Percentiles rank a stretch among this genome's conserved stretches.
phyloP scores from a whole-genome alignment of 768 basidiomycete species.

The Lactarius akahatsu region DNA sequence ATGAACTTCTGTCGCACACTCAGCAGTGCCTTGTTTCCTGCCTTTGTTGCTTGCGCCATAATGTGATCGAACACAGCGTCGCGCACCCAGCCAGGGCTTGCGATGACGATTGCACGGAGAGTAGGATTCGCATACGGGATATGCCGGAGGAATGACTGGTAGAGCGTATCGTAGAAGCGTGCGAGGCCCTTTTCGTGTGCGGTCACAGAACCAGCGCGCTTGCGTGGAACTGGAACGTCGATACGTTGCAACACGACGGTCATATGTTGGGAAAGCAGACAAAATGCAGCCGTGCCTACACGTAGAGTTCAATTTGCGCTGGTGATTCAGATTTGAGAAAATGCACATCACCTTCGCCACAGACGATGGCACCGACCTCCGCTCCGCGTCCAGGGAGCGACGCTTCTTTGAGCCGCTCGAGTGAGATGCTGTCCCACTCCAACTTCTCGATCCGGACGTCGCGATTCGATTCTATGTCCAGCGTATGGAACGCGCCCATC shows the following conservation, averaged over 20 bases:
- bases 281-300: conserved; percentile 83
- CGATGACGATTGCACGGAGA: conserved; percentile 90
- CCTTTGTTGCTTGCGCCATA: conserved; percentile 72
- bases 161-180: conserved; percentile 82
- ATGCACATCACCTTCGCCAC: conserved; percentile 70
- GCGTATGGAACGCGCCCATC: conserved; percentile 90
- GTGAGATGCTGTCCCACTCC: conserved; percentile 91
- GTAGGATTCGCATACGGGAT: conserved; percentile 76
- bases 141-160: conserved; percentile 84
- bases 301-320: neutral
- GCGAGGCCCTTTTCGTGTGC: conserved; percentile 91
- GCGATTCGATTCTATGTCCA: conserved; percentile 89
- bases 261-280: conserved; percentile 95
- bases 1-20: conserved; percentile 81
- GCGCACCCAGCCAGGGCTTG: conserved; percentile 94
- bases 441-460: conserved; percentile 90
- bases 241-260: conserved; percentile 90
- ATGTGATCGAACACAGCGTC: conserved; percentile 86
- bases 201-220: conserved; percentile 75
- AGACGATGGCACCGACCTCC: conserved; percentile 93
- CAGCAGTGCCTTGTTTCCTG: conserved; percentile 81
- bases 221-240: conserved; percentile 85
- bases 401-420: conserved; percentile 79
- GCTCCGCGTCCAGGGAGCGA: conserved; percentile 93
- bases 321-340: neutral